phyloP scores from a whole-genome alignment of 768 basidiomycete genomes.

The Psilocybe cubensis region DNA sequence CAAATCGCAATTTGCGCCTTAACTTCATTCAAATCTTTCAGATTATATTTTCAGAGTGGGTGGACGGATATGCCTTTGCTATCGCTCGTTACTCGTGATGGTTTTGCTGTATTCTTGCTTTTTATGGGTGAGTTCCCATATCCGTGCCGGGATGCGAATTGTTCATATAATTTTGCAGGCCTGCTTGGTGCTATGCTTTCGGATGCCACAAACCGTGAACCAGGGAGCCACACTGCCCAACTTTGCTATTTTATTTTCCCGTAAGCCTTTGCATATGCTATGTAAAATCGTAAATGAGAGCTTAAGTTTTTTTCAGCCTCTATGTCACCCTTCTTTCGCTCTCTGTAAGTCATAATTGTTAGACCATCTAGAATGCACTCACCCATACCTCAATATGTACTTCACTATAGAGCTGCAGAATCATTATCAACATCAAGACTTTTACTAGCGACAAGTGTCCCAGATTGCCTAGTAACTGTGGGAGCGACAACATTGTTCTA shows the following conservation, averaged over 20 bases:
- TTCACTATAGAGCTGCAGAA: conserved; percentile 16
- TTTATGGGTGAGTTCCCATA: conserved; percentile 8
- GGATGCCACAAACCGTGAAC: conserved; percentile 1
- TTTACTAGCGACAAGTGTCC: not conserved
- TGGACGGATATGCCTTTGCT: conserved; percentile 19
- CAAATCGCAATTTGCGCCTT: conserved; percentile 11
- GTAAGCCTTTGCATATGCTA: conserved; percentile 1
- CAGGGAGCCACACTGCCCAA: not conserved
- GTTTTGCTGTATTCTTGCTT: conserved; percentile 12
- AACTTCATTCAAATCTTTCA: conserved; percentile 16
- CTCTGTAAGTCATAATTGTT: conserved; percentile 4
- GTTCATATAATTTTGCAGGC: not conserved
- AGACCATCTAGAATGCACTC: not conserved
- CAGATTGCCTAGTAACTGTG: not conserved
- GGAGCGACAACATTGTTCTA: not conserved
- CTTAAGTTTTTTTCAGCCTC: conserved; percentile 1
- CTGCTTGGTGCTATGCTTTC: conserved; percentile 11
- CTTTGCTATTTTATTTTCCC: conserved; percentile 16
- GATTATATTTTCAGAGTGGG: conserved; percentile 10
- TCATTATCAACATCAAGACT: conserved; percentile 18
- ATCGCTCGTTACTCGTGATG: conserved; percentile 17
- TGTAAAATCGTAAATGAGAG: not conserved
- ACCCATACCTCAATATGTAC: not conserved
- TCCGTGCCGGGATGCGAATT: not conserved
- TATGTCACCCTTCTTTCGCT: conserved; percentile 11